Conservation (phyloP, 2,329 filamentous ascomycete species). For the Ustulina deusta region DNA sequence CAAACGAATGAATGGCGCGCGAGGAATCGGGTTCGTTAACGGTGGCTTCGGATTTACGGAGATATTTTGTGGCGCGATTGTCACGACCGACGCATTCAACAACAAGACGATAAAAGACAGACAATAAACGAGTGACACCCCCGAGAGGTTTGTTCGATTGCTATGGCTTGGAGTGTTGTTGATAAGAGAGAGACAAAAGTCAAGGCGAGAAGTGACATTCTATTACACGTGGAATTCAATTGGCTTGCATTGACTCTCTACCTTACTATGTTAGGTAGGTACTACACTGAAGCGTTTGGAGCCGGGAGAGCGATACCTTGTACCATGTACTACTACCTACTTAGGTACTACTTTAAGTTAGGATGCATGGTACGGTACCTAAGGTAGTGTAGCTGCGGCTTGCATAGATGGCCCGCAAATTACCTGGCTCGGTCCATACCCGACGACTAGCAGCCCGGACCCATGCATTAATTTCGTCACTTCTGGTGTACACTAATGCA, state of each 20-base stretch:
- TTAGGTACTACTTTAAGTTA: too few species aligned
- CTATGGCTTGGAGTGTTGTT: background rate
- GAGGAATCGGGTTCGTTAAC: background rate
- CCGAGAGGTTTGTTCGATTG: constrained; percentile 1
- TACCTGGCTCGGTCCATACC: background rate
- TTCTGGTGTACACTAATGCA: background rate
- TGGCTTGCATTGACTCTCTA: background rate
- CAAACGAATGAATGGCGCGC: constrained; percentile 2
- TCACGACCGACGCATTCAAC: background rate
- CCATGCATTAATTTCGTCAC: constrained; percentile 24
- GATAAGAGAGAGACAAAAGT: background rate
- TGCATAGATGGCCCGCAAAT: constrained; percentile 12
- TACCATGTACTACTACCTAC: too few species aligned
- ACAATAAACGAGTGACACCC: constrained; percentile 29
- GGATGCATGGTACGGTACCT: too few species aligned
- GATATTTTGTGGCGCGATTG: background rate
- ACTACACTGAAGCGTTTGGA: too few species aligned
- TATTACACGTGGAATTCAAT: constrained; percentile 1
- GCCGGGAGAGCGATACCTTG: too few species aligned
- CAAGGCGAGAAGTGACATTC: background rate
- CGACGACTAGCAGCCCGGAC: background rate
- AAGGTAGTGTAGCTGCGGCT: too few species aligned
- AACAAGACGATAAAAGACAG: background rate
- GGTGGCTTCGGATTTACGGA: constrained; percentile 27
- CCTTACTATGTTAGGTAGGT: too few species aligned